phyloP scores from a whole-genome alignment of 2,329 filamentous ascomycete genomes.

The Curvularia sp. region DNA sequence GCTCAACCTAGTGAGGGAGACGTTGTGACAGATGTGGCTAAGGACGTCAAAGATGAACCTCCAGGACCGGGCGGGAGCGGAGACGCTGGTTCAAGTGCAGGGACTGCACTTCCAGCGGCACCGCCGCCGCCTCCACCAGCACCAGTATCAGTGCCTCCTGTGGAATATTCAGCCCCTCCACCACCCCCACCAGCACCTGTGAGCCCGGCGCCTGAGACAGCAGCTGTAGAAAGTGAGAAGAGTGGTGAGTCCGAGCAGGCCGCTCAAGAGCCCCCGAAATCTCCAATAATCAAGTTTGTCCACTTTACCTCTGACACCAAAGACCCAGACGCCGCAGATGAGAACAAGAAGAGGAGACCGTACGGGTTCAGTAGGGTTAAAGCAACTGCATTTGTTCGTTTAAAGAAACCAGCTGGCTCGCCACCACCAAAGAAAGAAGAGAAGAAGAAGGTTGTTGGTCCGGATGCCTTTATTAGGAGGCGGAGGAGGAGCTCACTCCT shows the following conservation, averaged over 20 bases:
- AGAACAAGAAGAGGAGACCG: conserved; percentile 41
- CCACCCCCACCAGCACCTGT: conserved; percentile 23
- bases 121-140: conserved; percentile 3
- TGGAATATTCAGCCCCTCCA: conserved; percentile 22
- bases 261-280: conserved; percentile 44
- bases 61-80: conserved; percentile 17
- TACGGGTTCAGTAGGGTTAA: conserved; percentile 38
- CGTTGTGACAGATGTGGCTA: conserved; percentile 24
- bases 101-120: conserved; percentile 12
- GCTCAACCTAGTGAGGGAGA: conserved; percentile 16
- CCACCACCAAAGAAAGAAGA: conserved; percentile 38
- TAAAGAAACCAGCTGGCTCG: conserved; percentile 33
- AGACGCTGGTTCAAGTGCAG: too few species aligned
- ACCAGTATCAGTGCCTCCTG: conserved; percentile 12
- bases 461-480: conserved; percentile 31
- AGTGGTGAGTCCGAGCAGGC: conserved; percentile 50
- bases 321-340: conserved; percentile 42
- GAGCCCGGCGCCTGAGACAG: conserved; percentile 8
- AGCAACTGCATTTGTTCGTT: conserved; percentile 43
- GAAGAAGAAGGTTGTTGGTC: conserved; percentile 35
- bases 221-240: conserved; percentile 36
- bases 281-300: conserved; percentile 44
- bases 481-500: conserved; percentile 29
- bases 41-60: conserved; percentile 39
- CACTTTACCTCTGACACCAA: conserved; percentile 51